Conservation (phyloP, 2,329 filamentous ascomycete genomes). For the Colletotrichum horii region DNA sequence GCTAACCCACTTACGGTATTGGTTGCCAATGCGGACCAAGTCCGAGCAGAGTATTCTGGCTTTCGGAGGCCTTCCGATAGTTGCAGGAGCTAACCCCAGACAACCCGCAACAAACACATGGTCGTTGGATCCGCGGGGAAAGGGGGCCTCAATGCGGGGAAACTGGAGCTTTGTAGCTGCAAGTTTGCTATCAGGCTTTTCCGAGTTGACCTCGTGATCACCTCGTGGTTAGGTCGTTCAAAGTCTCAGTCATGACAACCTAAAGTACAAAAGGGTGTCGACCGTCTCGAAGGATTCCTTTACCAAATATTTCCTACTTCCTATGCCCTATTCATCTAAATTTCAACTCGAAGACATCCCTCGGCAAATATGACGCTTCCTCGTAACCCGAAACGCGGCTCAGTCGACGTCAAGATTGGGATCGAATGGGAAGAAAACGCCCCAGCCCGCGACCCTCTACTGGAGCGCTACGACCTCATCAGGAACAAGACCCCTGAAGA, state of each 20-base stretch:
- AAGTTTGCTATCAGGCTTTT: background rate
- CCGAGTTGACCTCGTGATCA: background rate
- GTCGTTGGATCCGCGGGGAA: background rate
- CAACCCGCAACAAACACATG: background rate
- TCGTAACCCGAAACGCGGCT: background rate
- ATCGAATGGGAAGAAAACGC: constrained; percentile 1
- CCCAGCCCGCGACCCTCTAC: background rate
- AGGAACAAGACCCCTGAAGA: constrained; percentile 25
- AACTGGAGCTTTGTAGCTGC: background rate
- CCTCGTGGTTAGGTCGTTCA: background rate
- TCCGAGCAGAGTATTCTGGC: background rate
- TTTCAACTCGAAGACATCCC: background rate
- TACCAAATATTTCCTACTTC: background rate
- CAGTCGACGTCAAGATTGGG: constrained; percentile 1
- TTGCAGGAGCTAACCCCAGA: background rate
- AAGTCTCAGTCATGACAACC: background rate
- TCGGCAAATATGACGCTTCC: background rate
- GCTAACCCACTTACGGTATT: background rate
- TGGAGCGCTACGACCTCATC: constrained; percentile 22
- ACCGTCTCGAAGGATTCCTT: background rate
- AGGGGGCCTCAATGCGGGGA: background rate
- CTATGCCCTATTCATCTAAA: background rate
- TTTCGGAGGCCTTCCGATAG: background rate
- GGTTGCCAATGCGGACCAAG: background rate
- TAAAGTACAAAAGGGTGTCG: background rate